These are phyloP conservation scores for Cryphonectria nitschkei DNA, from an alignment of 2,329 filamentous ascomycete species.

Conservation along the genomic window DNA sequence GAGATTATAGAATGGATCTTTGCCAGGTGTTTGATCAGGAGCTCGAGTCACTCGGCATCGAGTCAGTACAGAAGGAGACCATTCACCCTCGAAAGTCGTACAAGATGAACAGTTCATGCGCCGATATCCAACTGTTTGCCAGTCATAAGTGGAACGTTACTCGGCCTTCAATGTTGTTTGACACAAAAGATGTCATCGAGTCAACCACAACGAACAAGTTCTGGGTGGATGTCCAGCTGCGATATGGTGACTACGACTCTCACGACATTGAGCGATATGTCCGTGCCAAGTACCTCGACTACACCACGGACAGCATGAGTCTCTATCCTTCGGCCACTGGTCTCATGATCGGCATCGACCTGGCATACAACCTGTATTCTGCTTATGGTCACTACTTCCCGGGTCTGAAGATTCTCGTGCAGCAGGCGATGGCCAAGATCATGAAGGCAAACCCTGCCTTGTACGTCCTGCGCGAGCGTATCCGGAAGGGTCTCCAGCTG, in stretches of 20 bases:
- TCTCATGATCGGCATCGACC: conserved; percentile 95
- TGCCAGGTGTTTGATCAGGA: conserved; percentile 99
- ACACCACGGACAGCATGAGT: conserved; percentile 97
- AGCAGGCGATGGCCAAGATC: conserved; percentile 99
- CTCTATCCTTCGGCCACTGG: conserved; percentile 97
- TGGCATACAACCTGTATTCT: conserved; percentile 98
- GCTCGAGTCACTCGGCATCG: conserved; percentile 90
- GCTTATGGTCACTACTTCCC: conserved; percentile 99
- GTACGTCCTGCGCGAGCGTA: conserved; percentile 96
- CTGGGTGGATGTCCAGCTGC: conserved; percentile 95
- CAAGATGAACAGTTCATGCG: conserved; percentile 99
- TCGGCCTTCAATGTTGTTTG: conserved; percentile 87
- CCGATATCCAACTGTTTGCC: conserved; percentile 40
- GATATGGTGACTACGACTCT: conserved; percentile 98
- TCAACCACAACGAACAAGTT: conserved; percentile 97
- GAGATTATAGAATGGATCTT: conserved; percentile 75
- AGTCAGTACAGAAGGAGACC: conserved; percentile 98
- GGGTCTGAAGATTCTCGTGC: conserved; percentile 89
- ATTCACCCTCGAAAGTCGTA: conserved; percentile 99
- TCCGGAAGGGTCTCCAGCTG: conserved; percentile 94
- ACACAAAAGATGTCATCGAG: conserved; percentile 95
- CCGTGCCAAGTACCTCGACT: conserved; percentile 96
- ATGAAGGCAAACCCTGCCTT: conserved; percentile 99
- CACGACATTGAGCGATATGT: conserved; percentile 94
- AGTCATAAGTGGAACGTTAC: conserved; percentile 99